Conservation (phyloP, 2,329 filamentous ascomycete species). For the Aspergillus latus region DNA sequence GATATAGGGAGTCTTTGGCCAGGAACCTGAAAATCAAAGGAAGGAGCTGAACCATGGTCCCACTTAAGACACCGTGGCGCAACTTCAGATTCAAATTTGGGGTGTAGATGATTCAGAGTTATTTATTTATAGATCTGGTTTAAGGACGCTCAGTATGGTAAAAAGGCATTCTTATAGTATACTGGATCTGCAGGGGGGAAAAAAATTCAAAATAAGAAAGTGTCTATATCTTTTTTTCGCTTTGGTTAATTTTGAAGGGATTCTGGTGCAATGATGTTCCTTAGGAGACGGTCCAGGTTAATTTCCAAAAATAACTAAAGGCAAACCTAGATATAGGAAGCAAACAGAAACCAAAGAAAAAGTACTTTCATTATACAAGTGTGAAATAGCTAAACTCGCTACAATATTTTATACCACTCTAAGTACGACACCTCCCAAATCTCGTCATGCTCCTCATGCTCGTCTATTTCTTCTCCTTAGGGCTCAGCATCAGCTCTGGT, state of each 20-base stretch:
- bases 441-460: background rate
- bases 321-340: background rate
- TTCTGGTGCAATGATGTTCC: no score
- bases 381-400: conserved; percentile 18
- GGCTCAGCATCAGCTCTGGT: conserved; percentile 93
- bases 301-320: conserved; percentile 8
- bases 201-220: no score
- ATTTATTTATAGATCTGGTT: background rate
- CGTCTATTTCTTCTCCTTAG: conserved; percentile 64
- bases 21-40: background rate
- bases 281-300: no score
- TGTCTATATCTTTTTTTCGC: no score
- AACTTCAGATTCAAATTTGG: no score
- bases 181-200: no score
- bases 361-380: conserved; percentile 22
- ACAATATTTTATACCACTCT: conserved; percentile 16
- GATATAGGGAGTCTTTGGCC: background rate
- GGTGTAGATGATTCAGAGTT: background rate
- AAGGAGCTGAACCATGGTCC: conserved; percentile 10
- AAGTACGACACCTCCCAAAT: conserved; percentile 11
- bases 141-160: no score
- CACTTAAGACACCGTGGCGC: background rate
- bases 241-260: no score
- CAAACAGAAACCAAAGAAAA: conserved; percentile 2
- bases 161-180: no score